A percentile compares a stretch with the other conserved stretches of the same genome.
These are phyloP conservation scores for Nannochloropsis gaditana DNA, from an alignment of 108 stramenopile species.

Conservation along the genomic window DNA sequence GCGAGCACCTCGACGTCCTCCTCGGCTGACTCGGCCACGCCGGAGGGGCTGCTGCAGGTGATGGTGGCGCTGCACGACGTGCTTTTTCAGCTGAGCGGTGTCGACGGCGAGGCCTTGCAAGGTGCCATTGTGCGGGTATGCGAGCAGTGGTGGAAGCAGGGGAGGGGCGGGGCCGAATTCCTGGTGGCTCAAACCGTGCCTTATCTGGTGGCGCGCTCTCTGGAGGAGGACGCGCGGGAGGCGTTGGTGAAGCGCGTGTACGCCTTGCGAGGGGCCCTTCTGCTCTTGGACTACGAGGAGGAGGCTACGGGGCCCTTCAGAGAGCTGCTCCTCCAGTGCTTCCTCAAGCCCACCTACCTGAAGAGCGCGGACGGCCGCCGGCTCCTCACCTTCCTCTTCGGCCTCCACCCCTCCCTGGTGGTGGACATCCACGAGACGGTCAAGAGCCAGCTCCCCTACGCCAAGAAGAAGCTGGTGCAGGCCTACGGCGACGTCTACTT, in stretches of 20 bases:
- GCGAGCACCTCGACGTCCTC: conserved; percentile 22
- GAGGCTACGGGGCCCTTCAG: conserved; percentile 57
- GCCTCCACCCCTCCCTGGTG: conserved; percentile 66
- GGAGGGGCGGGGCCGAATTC: conserved; percentile 63
- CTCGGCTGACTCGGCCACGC: conserved; percentile 29
- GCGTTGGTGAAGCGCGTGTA: conserved; percentile 70
- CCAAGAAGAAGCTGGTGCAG: conserved; percentile 58
- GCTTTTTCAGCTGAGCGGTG: conserved; percentile 62
- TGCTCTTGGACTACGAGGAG: conserved; percentile 76
- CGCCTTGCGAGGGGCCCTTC: conserved; percentile 64
- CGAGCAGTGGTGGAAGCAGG: conserved; percentile 72
- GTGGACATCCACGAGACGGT: conserved; percentile 61
- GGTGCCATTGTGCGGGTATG: conserved; percentile 65
- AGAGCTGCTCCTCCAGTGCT: conserved; percentile 46
- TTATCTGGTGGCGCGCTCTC: conserved; percentile 52
- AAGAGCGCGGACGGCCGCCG: conserved; percentile 63
- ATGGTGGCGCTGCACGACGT: conserved; percentile 61
- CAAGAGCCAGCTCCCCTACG: conserved; percentile 61
- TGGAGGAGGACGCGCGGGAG: conserved; percentile 61
- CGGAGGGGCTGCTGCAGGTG: conserved; percentile 63
- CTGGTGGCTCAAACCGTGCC: conserved; percentile 74
- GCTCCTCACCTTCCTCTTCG: conserved; percentile 66
- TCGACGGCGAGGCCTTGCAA: conserved; percentile 57
- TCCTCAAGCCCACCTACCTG: conserved; percentile 59
- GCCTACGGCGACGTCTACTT: conserved; percentile 69